A percentile compares a stretch with the other conserved stretches of the same genome.
phyloP scores from a whole-genome alignment of 345 rosid genomes.

The Syzygium oleosum region DNA sequence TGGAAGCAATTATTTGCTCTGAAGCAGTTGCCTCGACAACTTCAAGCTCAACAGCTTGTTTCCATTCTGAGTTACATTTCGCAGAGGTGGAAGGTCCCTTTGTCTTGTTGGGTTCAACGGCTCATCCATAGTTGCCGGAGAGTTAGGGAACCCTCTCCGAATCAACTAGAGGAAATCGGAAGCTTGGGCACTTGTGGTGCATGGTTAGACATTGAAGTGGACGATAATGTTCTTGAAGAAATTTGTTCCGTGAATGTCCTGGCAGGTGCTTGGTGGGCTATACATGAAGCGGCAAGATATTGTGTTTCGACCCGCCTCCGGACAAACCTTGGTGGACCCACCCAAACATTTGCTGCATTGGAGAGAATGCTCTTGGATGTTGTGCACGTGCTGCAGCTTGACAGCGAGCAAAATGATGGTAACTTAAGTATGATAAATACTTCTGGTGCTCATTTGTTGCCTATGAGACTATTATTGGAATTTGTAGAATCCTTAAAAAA shows the following conservation, averaged over 20 bases:
- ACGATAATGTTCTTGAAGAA: slow-evolving; percentile 58
- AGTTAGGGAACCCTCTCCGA: slow-evolving; percentile 29
- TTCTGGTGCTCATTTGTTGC: slow-evolving; percentile 83
- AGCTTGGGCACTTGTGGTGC: slow-evolving; percentile 25
- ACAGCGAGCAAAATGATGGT: slow-evolving; percentile 70
- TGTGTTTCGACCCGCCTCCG: slow-evolving; percentile 77
- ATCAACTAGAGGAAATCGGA: slow-evolving; percentile 52
- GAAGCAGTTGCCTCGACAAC: slow-evolving; percentile 60
- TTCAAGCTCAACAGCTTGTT: slow-evolving; percentile 86
- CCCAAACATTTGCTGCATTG: slow-evolving; percentile 90
- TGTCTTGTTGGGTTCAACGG: slow-evolving; percentile 80
- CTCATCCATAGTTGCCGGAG: slow-evolving; percentile 46
- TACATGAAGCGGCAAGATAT: slow-evolving; percentile 91
- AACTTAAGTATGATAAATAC: slow-evolving; percentile 61
- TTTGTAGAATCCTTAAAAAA: slow-evolving; percentile 90
- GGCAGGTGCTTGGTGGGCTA: slow-evolving; percentile 97
- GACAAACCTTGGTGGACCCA: slow-evolving; percentile 95
- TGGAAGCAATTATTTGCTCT: slow-evolving; percentile 89
- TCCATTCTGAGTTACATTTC: slow-evolving; percentile 85
- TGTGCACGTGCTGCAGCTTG: slow-evolving; percentile 74
- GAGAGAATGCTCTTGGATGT: slow-evolving; percentile 91
- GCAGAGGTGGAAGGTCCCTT: slow-evolving; percentile 84
- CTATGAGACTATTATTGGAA: slow-evolving; percentile 87
- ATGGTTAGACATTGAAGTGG: slow-evolving; percentile 48
- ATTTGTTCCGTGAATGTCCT: slow-evolving; percentile 60